Conservation (phyloP, 257 asterid genomes). For the Ajuga chamaepitys region DNA sequence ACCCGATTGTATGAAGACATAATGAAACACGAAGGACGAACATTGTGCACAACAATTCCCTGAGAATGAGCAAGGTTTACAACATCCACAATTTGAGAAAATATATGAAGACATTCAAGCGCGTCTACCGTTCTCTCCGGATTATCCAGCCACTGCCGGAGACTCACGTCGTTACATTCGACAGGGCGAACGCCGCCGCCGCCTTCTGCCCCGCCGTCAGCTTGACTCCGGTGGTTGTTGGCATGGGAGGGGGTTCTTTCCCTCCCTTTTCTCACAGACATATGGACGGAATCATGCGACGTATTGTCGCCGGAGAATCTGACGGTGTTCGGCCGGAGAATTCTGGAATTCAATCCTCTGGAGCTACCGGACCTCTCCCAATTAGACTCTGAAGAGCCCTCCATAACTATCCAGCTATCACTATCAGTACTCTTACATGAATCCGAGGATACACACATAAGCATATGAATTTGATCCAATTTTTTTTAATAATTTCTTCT, state of each 20-base stretch:
- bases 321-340: constrained; percentile 26
- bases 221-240: constrained; percentile 21
- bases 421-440: constrained; percentile 21
- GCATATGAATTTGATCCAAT: constrained; percentile 16
- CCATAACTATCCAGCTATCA: constrained; percentile 49
- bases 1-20: constrained; percentile 78
- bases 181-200: constrained; percentile 10
- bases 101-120: constrained; percentile 80
- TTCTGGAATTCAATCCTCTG: constrained; percentile 54
- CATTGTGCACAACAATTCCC: constrained; percentile 74
- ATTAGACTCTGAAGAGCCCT: constrained; percentile 78
- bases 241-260: constrained; percentile 22
- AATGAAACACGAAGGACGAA: constrained; percentile 84
- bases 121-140: constrained; percentile 73
- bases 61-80: constrained; percentile 80
- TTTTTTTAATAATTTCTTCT: constrained; percentile 14
- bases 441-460: constrained; percentile 27
- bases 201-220: constrained; percentile 19
- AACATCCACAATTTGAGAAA: constrained; percentile 75
- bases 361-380: constrained; percentile 71
- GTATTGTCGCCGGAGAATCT: constrained; percentile 43
- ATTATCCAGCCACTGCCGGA: constrained; percentile 91
- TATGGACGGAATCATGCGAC: constrained; percentile 47
- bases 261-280: constrained; percentile 43
- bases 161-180: constrained; percentile 55